Conservation (phyloP, 192 early-diverging fungal species). For the Lobulomyces angularis region DNA sequence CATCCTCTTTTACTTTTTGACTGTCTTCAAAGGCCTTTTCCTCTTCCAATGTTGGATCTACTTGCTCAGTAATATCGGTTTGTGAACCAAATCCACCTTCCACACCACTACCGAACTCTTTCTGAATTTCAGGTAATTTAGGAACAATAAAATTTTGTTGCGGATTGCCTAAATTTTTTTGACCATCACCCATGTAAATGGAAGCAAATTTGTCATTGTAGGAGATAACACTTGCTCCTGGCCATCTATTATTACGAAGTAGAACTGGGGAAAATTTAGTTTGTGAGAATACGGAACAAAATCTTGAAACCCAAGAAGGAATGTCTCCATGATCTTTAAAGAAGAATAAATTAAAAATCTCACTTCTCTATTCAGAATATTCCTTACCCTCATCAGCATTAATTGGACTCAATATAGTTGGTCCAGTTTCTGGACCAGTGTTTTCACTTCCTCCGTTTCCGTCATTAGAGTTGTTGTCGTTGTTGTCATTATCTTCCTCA, state of each 20-base stretch:
- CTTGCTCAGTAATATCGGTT: slow-evolving; percentile 28
- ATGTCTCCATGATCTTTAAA: slow-evolving; percentile 21
- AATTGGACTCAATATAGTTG: slow-evolving; percentile 24
- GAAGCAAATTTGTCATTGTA: slow-evolving; percentile 53
- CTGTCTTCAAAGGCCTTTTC: slow-evolving; percentile 40
- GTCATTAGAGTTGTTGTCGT: slow-evolving; percentile 9
- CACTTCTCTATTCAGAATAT: slow-evolving; percentile 4
- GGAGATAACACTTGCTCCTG: slow-evolving; percentile 36
- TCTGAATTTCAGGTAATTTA: slow-evolving; percentile 23
- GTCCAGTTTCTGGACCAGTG: slow-evolving; percentile 40
- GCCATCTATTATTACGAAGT: slow-evolving; percentile 41
- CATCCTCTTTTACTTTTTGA: slow-evolving; percentile 32
- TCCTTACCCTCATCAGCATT: slow-evolving; percentile 32
- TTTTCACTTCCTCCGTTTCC: background rate
- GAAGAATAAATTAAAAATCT: slow-evolving; percentile 8
- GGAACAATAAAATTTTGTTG: slow-evolving; percentile 22
- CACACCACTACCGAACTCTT: slow-evolving; percentile 27
- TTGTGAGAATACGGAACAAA: slow-evolving; percentile 28
- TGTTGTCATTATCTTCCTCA: slow-evolving; percentile 19
- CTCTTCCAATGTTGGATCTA: slow-evolving; percentile 47
- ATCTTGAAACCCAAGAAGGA: slow-evolving; percentile 32
- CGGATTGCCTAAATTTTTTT: slow-evolving; percentile 26
- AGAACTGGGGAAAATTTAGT: slow-evolving; percentile 41
- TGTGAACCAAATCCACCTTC: slow-evolving; percentile 18
- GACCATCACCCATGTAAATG: slow-evolving; percentile 49